Percentiles rank a stretch among this genome's conserved stretches.
phyloP scores from a whole-genome alignment of 1,139 yeast genomes.

The Diutina neorugosa region DNA sequence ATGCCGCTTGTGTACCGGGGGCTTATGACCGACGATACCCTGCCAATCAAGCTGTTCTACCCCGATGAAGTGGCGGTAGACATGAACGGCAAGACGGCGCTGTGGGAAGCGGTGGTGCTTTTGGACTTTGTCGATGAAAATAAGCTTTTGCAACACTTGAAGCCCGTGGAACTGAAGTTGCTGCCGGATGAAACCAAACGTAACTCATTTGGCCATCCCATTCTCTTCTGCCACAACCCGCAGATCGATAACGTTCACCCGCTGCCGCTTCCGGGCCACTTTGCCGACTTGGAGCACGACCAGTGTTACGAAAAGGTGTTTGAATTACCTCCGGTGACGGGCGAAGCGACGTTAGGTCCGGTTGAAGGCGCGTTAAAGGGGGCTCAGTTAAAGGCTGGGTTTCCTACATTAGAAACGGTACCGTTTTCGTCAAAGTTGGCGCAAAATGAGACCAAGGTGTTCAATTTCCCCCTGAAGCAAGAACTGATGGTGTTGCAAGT shows the following conservation, averaged over 20 bases:
- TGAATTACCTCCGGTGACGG: conserved; percentile 36
- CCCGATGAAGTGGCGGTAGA: conserved; percentile 85
- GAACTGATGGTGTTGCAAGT: conserved; percentile 67
- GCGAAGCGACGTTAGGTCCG: conserved; percentile 43
- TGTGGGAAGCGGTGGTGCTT: conserved; percentile 92
- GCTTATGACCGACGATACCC: conserved; percentile 67
- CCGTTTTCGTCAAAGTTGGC: conserved; percentile 39
- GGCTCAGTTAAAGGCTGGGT: conserved; percentile 66
- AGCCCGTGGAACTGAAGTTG: conserved; percentile 52
- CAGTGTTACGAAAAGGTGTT: conserved; percentile 57
- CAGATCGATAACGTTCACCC: conserved; percentile 59
- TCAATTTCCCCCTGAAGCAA: conserved; percentile 76
- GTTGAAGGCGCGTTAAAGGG: conserved; percentile 63
- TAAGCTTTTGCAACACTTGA: conserved; percentile 40
- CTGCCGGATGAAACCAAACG: conserved; percentile 60
- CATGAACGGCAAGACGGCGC: conserved; percentile 90
- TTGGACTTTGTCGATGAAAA: conserved; percentile 82
- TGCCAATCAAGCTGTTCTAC: conserved; percentile 84
- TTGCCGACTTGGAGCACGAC: conserved; percentile 67
- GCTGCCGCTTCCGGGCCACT: conserved; percentile 70
- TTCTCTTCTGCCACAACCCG: conserved; percentile 57
- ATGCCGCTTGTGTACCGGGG: conserved; percentile 77
- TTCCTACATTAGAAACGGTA: conserved; percentile 70
- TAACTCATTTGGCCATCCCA: conserved; percentile 61
- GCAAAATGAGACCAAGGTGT: conserved; percentile 58